Evolutionary conservation across 2,329 filamentous ascomycete genomes (phyloP), one percentile per base, ranked within the genome.

Genomic region (Lecanosticta acicola): DNA sequence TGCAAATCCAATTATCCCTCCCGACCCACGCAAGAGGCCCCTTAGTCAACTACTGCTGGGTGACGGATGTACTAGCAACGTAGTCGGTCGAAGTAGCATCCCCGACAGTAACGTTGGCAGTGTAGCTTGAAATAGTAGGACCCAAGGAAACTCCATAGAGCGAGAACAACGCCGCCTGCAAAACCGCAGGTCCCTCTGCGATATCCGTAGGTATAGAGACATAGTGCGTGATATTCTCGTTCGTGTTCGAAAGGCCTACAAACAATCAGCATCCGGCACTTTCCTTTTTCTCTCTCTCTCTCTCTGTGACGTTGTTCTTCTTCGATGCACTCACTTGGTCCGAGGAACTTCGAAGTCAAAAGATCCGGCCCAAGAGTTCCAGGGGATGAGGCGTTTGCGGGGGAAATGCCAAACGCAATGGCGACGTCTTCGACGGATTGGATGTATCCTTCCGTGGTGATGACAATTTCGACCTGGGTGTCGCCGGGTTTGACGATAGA

Each of bases 371-470:
- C 53, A 13, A 55, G 21, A 4, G 47, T 9, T 3, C 50, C 50
- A 11, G 50, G 41, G 18, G 38, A 36, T 1, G 41, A 32, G 2
- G 17, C 41, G 8, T 41, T 41, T 9, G 37, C 16, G 3, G 45
- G 19, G 2, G 50, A 32, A 17, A 55, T 18, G 10, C 72, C 72
- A 51, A 72, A 71, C 20, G 67, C 69, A 8, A 74, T 65, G 42
- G 71, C 64, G 2, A 75, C 59, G 50, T 76, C 71, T 52, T 64
- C 58, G 21, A 72, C 67, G 41, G 60, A 44, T 57, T 75, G 71
- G 58, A 71, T 69, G 62, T 72, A 74, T 60, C 66, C 65, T 39
- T 67, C 59, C 35, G 66, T 68, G 34, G 63, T 37, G 50, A 68
- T 62, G 21, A 62, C 56, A 59, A 72, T 67, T 35, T 61, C 55